Evolutionary conservation across 192 early-diverging fungal species (phyloP), one percentile per base, ranked within the genome.

Genomic region (Coemansia sp.): DNA sequence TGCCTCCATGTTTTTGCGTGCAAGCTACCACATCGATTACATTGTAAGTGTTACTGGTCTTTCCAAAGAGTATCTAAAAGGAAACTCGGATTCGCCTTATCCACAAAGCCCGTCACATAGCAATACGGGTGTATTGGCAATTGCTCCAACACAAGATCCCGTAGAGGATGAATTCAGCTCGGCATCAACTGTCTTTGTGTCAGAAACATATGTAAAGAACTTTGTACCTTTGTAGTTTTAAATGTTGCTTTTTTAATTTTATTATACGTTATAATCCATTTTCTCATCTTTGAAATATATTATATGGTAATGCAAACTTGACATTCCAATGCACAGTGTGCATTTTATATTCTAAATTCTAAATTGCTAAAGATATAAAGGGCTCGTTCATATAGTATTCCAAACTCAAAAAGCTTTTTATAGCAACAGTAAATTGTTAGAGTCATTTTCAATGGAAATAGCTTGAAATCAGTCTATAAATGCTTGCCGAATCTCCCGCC

Each of bases 1-100:
- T 32, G 61, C 61, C 42, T 56, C 65, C 43, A 47, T 73, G 19
- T 73, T 73, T 63, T 45, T 62, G 11, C 71, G 68, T 9, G 40
- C 63, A 13, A n/a, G 13, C 18, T 52, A 61, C 3, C 57, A 66
- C n/a, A 21, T 72, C 11, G 60, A 67, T 50, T 72, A 50, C 45
- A 72, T 72, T 45, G 37, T 47, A 16, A 19, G 38, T 6, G 42
- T 26, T 32, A 72, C 64, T 26, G 71, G 65, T 9, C 37, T 59
- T 57, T n/a, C 56, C 26, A 18, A 32, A 3, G 26, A 53, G 8
- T 67, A 59, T 49, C 47, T 67, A 5, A 43, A 39, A 49, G 26
- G 16, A 4, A 6, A 9, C 2, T 16, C 26, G n/a, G 44, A 58
- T 43, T 19, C 18, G 48, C 43, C 38, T 49, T 12, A 37, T 6